These are phyloP conservation scores for Gynandropsis gynandra DNA, from an alignment of 345 rosid species.

Conservation along the genomic window DNA sequence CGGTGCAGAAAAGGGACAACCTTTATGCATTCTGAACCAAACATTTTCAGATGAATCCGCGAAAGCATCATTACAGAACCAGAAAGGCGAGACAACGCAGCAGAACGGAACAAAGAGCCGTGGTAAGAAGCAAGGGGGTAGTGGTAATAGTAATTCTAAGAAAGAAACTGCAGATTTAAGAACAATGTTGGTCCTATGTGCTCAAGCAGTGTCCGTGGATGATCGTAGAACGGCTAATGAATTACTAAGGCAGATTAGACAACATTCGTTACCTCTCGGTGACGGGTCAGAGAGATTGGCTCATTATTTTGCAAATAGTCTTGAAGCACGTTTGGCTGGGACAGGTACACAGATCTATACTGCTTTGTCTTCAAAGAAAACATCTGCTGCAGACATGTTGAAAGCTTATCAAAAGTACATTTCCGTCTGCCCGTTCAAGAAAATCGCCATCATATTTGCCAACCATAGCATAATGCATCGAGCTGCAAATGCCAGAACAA, in stretches of 20 bases:
- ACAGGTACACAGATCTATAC: slow-evolving; percentile 46
- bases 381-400: slow-evolving; percentile 50
- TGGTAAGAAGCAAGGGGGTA: slow-evolving; percentile 32
- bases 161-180: slow-evolving; percentile 65
- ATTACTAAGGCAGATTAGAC: slow-evolving; percentile 60
- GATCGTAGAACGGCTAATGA: slow-evolving; percentile 61
- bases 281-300: slow-evolving; percentile 73
- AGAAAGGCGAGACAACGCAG: slow-evolving; percentile 17
- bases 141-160: no score
- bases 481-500: slow-evolving; percentile 37
- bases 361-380: slow-evolving; percentile 35
- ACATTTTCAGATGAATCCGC: not conserved
- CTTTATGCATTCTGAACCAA: slow-evolving; percentile 25
- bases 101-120: slow-evolving; percentile 36
- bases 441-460: slow-evolving; percentile 47
- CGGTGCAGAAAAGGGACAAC: slow-evolving; percentile 15
- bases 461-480: slow-evolving; percentile 40
- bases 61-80: slow-evolving; percentile 14
- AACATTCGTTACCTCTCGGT: slow-evolving; percentile 60
- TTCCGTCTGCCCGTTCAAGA: slow-evolving; percentile 52
- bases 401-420: slow-evolving; percentile 52
- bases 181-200: slow-evolving; percentile 61
- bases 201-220: slow-evolving; percentile 65
- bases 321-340: slow-evolving; percentile 70
- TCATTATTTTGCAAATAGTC: slow-evolving; percentile 67